Evolutionary conservation across 371 early-diverging fungal genomes (phyloP).

Genomic region (Catenaria anguillulae): DNA sequence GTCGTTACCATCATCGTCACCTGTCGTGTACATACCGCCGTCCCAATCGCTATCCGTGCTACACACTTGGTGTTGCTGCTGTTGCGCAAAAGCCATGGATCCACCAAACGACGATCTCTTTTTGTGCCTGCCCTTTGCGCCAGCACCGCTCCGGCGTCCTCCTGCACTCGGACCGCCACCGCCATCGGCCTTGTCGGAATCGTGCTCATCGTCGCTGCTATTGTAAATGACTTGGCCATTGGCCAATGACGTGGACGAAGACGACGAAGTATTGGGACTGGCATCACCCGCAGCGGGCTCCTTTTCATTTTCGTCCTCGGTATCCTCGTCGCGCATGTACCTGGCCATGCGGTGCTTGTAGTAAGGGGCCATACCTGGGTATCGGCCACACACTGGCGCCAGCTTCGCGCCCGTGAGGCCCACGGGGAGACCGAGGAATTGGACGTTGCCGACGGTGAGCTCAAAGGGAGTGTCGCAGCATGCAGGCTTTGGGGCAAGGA

Average conservation of each 20-base stretch:
- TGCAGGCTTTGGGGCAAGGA: slow-evolving; percentile 2
- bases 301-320: background rate
- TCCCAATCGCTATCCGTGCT: too few species aligned
- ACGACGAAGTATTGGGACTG: too few species aligned
- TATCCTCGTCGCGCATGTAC: background rate
- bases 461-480: slow-evolving; percentile 5
- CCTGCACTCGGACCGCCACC: background rate
- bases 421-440: background rate
- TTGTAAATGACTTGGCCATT: too few species aligned
- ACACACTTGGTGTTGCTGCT: too few species aligned
- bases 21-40: too few species aligned
- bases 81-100: too few species aligned
- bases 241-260: too few species aligned
- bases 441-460: background rate
- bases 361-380: background rate
- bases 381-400: background rate
- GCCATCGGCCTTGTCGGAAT: background rate
- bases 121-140: too few species aligned
- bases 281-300: background rate
- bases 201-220: background rate
- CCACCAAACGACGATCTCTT: too few species aligned
- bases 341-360: background rate
- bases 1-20: too few species aligned
- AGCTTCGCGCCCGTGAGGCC: slow-evolving; percentile 2
- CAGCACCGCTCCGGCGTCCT: background rate